Percentiles rank a stretch among this genome's conserved stretches.
These are phyloP conservation scores for Cladophialophora yegresii DNA, from an alignment of 2,329 filamentous ascomycete species.

Conservation along the genomic window DNA sequence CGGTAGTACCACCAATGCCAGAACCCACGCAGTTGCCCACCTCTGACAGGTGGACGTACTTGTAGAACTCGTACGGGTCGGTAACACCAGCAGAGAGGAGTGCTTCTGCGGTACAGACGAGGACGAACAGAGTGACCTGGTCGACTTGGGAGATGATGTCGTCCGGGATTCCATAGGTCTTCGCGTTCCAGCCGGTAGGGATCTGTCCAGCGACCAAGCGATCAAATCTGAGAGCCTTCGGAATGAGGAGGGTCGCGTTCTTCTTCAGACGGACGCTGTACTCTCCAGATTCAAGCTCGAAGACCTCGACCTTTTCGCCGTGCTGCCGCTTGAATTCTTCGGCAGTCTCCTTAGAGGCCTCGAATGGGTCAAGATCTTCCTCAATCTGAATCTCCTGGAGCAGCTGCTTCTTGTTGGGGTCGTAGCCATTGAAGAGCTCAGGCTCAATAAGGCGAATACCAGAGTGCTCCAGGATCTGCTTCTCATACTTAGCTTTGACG, in stretches of 20 bases:
- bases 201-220: conserved; percentile 96
- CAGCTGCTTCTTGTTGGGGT: conserved; percentile 97
- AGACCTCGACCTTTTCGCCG: conserved; percentile 95
- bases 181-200: conserved; percentile 94
- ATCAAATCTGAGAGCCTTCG: conserved; percentile 95
- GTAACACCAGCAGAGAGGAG: conserved; percentile 93
- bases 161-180: conserved; percentile 92
- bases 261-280: conserved; percentile 94
- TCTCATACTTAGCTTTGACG: conserved; percentile 96
- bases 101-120: conserved; percentile 90
- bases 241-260: conserved; percentile 90
- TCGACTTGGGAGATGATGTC: conserved; percentile 98
- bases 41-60: conserved; percentile 97
- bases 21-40: conserved; percentile 98
- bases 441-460: conserved; percentile 98
- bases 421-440: conserved; percentile 93
- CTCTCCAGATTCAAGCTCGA: conserved; percentile 93
- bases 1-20: conserved; percentile 92
- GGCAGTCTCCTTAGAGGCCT: conserved; percentile 94
- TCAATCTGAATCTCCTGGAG: conserved; percentile 97
- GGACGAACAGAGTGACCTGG: conserved; percentile 90
- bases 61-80: conserved; percentile 99
- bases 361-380: conserved; percentile 95
- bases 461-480: conserved; percentile 90
- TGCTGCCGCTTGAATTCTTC: conserved; percentile 97